phyloP scores from a whole-genome alignment of 768 basidiomycete species.

The Porpolomopsis calyptriformis region DNA sequence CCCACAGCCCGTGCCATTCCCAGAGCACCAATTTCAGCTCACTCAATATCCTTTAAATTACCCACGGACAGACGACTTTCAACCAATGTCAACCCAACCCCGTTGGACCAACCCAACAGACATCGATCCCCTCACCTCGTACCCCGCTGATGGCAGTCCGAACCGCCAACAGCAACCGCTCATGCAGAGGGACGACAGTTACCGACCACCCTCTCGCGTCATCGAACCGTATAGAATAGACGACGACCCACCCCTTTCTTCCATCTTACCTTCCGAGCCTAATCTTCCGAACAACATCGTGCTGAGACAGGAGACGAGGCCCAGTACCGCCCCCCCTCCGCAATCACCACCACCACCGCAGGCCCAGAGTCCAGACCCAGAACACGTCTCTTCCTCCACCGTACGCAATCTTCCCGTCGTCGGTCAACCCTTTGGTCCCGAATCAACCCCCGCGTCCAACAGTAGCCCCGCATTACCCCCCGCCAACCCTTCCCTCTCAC shows the following conservation, averaged over 20 bases:
- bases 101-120: neutral
- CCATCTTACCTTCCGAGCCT: conserved; percentile 27
- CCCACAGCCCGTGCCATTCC: neutral
- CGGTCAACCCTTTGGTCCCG: conserved; percentile 23
- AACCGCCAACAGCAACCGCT: conserved; percentile 17
- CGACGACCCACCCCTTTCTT: conserved; percentile 27
- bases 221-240: conserved; percentile 45
- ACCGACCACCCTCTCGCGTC: conserved; percentile 36
- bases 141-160: neutral
- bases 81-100: neutral
- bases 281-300: conserved; percentile 21
- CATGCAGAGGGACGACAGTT: conserved; percentile 13
- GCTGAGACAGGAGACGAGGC: neutral
- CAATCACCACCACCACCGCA: conserved; percentile 13
- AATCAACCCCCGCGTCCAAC: no score
- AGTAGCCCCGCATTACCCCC: conserved; percentile 23
- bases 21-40: neutral
- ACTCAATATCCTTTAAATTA: neutral
- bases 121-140: neutral
- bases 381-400: conserved; percentile 26
- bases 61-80: neutral
- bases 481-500: conserved; percentile 27
- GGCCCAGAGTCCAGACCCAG: conserved; percentile 2
- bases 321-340: conserved; percentile 9
- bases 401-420: conserved; percentile 41